Evolutionary conservation across 2,329 filamentous ascomycete genomes (phyloP).

Genomic region (Colletotrichum neosansevieriae): DNA sequence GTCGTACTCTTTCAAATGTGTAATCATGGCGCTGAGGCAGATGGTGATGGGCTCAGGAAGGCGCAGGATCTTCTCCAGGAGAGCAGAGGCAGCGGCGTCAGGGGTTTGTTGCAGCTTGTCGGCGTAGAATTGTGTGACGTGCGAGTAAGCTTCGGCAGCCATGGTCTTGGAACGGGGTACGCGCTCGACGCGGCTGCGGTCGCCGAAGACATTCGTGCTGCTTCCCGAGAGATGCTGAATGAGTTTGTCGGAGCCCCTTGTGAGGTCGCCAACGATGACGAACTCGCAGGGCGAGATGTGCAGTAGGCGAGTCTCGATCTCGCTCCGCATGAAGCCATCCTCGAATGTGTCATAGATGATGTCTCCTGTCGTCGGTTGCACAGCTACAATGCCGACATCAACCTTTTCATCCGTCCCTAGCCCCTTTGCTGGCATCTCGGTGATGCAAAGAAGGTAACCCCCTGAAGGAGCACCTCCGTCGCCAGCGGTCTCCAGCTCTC

Average conservation of each 20-base stretch:
- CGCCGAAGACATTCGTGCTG: slow-evolving; percentile 91
- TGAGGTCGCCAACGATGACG: slow-evolving; percentile 89
- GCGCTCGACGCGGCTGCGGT: slow-evolving; percentile 87
- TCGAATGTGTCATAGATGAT: slow-evolving; percentile 97
- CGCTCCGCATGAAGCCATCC: slow-evolving; percentile 96
- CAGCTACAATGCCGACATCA: slow-evolving; percentile 89
- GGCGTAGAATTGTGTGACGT: slow-evolving; percentile 94
- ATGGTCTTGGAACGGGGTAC: slow-evolving; percentile 82
- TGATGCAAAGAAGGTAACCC: slow-evolving; percentile 96
- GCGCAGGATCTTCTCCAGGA: slow-evolving; percentile 88
- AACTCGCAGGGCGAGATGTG: slow-evolving; percentile 98
- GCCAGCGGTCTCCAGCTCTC: slow-evolving; percentile 74
- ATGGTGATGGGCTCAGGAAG: slow-evolving; percentile 89
- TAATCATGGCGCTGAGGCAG: slow-evolving; percentile 97
- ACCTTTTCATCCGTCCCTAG: slow-evolving; percentile 93
- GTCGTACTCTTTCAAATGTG: slow-evolving; percentile 89
- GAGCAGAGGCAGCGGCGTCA: slow-evolving; percentile 60
- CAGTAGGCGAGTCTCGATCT: slow-evolving; percentile 93
- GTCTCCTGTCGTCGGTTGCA: slow-evolving; percentile 95
- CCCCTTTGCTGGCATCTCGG: slow-evolving; percentile 82
- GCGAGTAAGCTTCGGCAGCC: slow-evolving; percentile 85
- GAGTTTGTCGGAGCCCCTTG: slow-evolving; percentile 91
- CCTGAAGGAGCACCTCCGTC: slow-evolving; percentile 66
- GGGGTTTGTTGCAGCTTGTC: slow-evolving; percentile 76
- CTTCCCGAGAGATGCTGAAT: slow-evolving; percentile 90